Evolutionary conservation across 2,329 filamentous ascomycete species (phyloP).

Genomic region (Penicillium concentricum): DNA sequence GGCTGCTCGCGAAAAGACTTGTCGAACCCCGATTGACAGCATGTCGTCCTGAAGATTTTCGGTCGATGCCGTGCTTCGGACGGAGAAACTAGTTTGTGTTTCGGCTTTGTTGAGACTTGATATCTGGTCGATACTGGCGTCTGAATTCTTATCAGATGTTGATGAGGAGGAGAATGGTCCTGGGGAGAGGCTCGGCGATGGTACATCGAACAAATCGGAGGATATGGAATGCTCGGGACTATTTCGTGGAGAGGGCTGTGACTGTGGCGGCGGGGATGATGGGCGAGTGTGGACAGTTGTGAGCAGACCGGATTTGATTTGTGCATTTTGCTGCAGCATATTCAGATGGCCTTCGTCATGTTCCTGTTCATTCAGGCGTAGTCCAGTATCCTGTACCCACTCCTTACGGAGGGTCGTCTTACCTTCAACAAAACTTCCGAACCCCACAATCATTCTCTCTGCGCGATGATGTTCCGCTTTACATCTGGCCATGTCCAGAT

Average conservation of each 20-base stretch:
- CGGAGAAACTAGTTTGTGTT: background rate
- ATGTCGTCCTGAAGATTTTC: background rate
- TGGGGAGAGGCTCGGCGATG: background rate
- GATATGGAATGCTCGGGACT: background rate
- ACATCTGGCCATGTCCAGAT: constrained; percentile 52
- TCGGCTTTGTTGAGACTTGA: background rate
- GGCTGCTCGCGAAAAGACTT: constrained; percentile 45
- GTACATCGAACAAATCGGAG: background rate
- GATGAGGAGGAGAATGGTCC: background rate
- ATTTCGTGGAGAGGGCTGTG: background rate
- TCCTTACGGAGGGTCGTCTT: constrained; percentile 31
- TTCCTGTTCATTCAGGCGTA: background rate
- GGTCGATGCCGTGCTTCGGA: background rate
- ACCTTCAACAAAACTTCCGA: constrained; percentile 54
- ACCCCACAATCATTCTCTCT: constrained; percentile 5
- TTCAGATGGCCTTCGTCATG: constrained; percentile 19
- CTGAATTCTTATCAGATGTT: background rate
- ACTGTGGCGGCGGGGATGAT: background rate
- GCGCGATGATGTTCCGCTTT: constrained; percentile 8
- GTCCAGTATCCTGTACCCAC: constrained; percentile 19
- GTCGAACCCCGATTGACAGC: background rate
- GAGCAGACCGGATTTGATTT: constrained; percentile 3
- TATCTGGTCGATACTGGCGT: background rate
- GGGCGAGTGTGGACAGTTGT: background rate
- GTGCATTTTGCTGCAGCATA: constrained; percentile 20